Evolutionary conservation across 371 early-diverging fungal genomes (phyloP), one percentile per base, ranked within the genome.

Genomic region (Batrachochytrium dendrobatidis): DNA sequence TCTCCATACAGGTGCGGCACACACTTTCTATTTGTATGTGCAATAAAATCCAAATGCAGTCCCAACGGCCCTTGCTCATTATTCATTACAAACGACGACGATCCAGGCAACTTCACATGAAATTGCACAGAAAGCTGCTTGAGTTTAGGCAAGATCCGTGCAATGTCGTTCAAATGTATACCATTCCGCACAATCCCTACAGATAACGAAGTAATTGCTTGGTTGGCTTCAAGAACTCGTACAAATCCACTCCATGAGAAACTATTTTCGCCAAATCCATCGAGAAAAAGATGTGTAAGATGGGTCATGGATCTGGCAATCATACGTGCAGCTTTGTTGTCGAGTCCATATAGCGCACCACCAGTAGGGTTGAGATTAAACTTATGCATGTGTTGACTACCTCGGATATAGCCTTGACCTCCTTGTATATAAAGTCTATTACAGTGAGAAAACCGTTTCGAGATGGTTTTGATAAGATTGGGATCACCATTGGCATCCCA

Each of bases 401-500:
- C 39, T 39, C 39, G 15, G n/a, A n/a, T n/a, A n/a, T n/a, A n/a
- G n/a, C n/a, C n/a, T n/a, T n/a, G n/a, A n/a, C n/a, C n/a, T 28
- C 56, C 56, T 32, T 26, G 35, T n/a, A 56, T 45, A 24, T 17
- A 39, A 43, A 56, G 56, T 31, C 45, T 24, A 43, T 25, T 7
- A 28, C 33, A 34, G 26, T 33, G 15, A 3, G 24, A 6, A 18
- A 55, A 51, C 49, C 53, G 55, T 7, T n/a, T 7, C 6, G 59
- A 49, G 18, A 58, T 18, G 10, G 24, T 12, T 6, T 24, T 6
- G 10, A 58, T 18, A 8, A 58, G 51, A 5, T 25, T 20, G 15
- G 26, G 30, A 25, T 30, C 31, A 52, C 59, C 59, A 25, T 24
- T 18, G 12, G 59, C 34, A 6, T n/a, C 33, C 59, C 59, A 58